A percentile compares a stretch with the other conserved stretches of the same genome.
phyloP scores from a whole-genome alignment of 2,329 filamentous ascomycete species.

The Exophiala spinifera region DNA sequence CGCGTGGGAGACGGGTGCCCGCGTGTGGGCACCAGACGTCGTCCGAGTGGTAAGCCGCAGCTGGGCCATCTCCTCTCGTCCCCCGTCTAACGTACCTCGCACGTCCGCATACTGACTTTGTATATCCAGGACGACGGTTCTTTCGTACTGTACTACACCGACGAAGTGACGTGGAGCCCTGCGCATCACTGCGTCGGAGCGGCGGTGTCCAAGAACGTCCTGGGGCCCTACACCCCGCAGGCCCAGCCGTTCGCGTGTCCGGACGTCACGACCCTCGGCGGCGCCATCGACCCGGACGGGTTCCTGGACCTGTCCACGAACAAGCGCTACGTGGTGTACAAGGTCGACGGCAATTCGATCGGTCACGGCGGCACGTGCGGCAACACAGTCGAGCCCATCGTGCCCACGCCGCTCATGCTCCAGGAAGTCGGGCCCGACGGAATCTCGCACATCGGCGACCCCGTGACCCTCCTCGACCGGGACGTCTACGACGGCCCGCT shows the following conservation, averaged over 20 bases:
- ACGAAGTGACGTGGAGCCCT: constrained; percentile 39
- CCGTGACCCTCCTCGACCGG: constrained; percentile 58
- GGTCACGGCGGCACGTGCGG: constrained; percentile 48
- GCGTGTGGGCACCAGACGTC: constrained; percentile 64
- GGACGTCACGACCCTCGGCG: constrained; percentile 43
- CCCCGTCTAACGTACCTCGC: too few species aligned
- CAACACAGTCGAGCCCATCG: constrained; percentile 41
- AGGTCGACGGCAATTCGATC: constrained; percentile 62
- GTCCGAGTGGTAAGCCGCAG: constrained; percentile 42
- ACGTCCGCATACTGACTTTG: too few species aligned
- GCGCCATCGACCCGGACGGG: constrained; percentile 61
- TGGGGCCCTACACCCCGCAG: constrained; percentile 54
- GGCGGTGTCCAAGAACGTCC: constrained; percentile 47
- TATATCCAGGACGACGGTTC: constrained; percentile 42
- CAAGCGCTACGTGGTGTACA: constrained; percentile 60
- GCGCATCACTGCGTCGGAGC: constrained; percentile 55
- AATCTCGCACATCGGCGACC: constrained; percentile 50
- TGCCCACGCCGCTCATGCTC: constrained; percentile 41
- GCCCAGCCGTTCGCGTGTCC: constrained; percentile 53
- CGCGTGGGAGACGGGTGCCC: constrained; percentile 53
- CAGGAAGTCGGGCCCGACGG: constrained; percentile 47
- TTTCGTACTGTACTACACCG: constrained; percentile 60
- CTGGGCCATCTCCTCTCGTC: neutral
- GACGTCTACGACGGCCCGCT: constrained; percentile 62
- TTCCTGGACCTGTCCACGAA: constrained; percentile 54